Conservation (phyloP, 2,329 filamentous ascomycete species). For the Lasiodiplodia theobromae region DNA sequence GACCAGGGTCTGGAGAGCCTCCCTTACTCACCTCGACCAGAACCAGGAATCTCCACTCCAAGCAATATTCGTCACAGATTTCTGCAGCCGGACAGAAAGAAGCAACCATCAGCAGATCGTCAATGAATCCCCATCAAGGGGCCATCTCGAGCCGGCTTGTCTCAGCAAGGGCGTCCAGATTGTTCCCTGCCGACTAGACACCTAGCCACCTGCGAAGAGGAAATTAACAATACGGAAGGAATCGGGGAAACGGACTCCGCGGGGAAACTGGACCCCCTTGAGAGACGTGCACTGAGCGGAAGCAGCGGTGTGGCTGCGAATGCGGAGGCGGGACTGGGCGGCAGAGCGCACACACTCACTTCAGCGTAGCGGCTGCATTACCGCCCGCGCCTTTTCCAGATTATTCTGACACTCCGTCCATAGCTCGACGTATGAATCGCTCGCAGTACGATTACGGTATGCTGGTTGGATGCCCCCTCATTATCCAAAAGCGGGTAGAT, state of each 20-base stretch:
- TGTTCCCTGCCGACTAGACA: conserved; percentile 1
- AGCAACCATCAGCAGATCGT: neutral
- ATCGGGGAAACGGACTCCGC: neutral
- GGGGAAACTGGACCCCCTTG: conserved; percentile 1
- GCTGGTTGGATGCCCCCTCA: neutral
- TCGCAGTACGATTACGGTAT: neutral
- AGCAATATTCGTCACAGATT: neutral
- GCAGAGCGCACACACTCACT: neutral
- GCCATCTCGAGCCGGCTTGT: neutral
- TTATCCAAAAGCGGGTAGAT: neutral
- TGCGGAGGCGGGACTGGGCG: neutral
- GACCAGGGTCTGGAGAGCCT: conserved; percentile 12
- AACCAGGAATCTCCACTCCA: conserved; percentile 20
- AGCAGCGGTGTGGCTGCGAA: conserved; percentile 19
- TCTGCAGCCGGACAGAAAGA: conserved; percentile 3
- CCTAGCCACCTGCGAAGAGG: conserved; percentile 1
- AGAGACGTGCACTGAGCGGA: conserved; percentile 19
- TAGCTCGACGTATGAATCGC: neutral
- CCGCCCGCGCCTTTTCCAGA: neutral
- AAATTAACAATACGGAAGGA: conserved; percentile 4
- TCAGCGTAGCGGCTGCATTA: neutral
- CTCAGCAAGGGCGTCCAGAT: conserved; percentile 17
- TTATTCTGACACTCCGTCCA: neutral
- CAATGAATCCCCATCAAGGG: conserved; percentile 2
- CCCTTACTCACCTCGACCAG: conserved; percentile 25